Evolutionary conservation across 257 asterid species (phyloP).

Genomic region (Solanum okadae): DNA sequence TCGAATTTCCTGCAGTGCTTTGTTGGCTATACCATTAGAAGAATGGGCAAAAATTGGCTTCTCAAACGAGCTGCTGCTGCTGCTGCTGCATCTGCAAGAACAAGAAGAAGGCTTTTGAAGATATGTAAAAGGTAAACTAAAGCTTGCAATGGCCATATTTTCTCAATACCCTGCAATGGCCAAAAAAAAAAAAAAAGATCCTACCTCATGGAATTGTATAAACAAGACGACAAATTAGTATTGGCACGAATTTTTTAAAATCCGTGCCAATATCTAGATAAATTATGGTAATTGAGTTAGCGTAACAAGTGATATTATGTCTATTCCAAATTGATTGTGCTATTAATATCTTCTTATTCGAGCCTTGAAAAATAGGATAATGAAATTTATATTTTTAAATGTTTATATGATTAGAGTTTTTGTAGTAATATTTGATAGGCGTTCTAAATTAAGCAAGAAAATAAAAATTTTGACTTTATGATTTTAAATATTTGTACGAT

Average conservation of each 20-base stretch:
- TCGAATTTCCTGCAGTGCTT: constrained; percentile 41
- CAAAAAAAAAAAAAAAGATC: no score
- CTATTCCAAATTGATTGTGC: no score
- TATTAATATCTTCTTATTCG: no score
- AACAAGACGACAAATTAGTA: neutral
- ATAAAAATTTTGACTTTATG: accelerated
- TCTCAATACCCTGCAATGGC: neutral
- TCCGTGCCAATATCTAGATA: neutral
- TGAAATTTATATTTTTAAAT: no score
- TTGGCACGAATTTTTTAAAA: neutral
- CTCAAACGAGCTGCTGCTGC: neutral
- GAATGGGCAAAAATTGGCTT: neutral
- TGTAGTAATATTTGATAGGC: neutral
- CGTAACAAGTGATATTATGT: no score
- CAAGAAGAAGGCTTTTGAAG: neutral
- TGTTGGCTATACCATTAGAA: constrained; percentile 21
- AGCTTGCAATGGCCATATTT: neutral
- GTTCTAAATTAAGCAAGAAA: neutral
- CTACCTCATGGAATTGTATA: neutral
- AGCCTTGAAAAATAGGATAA: no score
- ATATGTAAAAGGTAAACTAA: neutral
- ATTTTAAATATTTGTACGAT: accelerated
- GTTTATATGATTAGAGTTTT: neutral
- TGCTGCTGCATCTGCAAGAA: neutral
- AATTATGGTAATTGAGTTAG: no score